Evolutionary conservation across 2,329 filamentous ascomycete species (phyloP), one percentile per base, ranked within the genome.

Genomic region (Emmonsiellopsis sp.): DNA sequence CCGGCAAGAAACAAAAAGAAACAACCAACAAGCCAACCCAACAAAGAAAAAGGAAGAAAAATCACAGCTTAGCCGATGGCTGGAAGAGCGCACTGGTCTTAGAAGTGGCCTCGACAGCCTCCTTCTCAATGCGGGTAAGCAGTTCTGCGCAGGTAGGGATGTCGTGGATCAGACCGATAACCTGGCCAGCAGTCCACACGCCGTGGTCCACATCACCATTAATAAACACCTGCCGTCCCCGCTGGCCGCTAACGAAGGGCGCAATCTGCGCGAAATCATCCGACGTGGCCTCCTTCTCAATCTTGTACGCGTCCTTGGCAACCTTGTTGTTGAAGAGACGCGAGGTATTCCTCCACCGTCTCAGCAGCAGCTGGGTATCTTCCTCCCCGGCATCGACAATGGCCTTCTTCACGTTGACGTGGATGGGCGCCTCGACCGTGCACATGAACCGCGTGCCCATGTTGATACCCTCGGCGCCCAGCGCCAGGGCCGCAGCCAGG

Each of bases 401-500:
- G 61, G 87, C 79, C 70, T 94, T 79, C 79, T 98, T 98, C 76
- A 98, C 89, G 61, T 95, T 95, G 48, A 82, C 69, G 73, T 98
- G 93, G 58, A 98, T 87, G 0, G 93, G 93, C 13, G 91, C 85
- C 72, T 97, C 93, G 44, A 92, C 78, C 0, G 93, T 97, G 75
- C 87, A 92, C 88, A 98, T 94, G 76, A 97, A 98, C 42, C 93
- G 79, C 8, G 93, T 98, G 54, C 93, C 93, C 93, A 98, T 98
- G 74, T 98, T 98, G 74, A 97, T 85, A 58, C 93, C 93, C 68
- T 88, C 88, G 0, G 93, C 93, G 37, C 93, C 93, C 10, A 98
- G 80, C 42, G 86, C 85, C 61, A 98, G 76, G 6, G 93, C 93
- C 2, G 92, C 93, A 1, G 93, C 93, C 17, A 98, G 80, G 3